These are phyloP conservation scores for Rhodotorula paludigena DNA, from an alignment of 768 basidiomycete species.

Conservation along the genomic window DNA sequence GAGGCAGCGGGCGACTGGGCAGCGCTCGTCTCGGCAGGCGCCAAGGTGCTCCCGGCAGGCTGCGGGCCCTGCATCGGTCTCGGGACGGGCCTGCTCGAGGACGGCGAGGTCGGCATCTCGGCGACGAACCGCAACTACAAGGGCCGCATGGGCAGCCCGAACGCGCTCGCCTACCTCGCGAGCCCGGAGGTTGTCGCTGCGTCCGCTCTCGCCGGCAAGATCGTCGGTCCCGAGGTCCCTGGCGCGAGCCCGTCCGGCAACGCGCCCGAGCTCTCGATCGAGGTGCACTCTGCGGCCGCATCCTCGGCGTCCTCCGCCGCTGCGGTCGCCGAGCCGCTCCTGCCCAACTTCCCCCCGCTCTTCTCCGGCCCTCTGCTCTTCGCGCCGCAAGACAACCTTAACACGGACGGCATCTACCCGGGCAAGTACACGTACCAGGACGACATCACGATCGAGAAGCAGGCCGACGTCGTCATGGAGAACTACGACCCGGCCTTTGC, in stretches of 20 bases:
- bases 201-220: slow-evolving; percentile 85
- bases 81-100: slow-evolving; percentile 83
- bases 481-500: slow-evolving; percentile 94
- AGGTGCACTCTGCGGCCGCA: slow-evolving; percentile 43
- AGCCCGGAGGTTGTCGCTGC: slow-evolving; percentile 97
- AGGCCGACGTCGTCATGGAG: slow-evolving; percentile 97
- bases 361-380: slow-evolving; percentile 87
- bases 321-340: slow-evolving; percentile 57
- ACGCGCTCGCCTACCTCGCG: slow-evolving; percentile 89
- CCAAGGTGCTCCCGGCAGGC: slow-evolving; percentile 85
- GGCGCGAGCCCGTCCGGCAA: slow-evolving; percentile 49
- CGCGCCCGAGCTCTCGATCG: slow-evolving; percentile 33
- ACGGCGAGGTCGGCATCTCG: slow-evolving; percentile 92
- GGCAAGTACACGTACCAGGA: slow-evolving; percentile 99
- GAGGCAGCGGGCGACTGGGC: slow-evolving; percentile 85
- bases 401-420: slow-evolving; percentile 97
- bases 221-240: slow-evolving; percentile 71
- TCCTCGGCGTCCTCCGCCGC: slow-evolving; percentile 45
- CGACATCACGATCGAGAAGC: slow-evolving; percentile 88
- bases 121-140: slow-evolving; percentile 99
- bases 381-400: slow-evolving; percentile 91
- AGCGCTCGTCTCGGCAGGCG: slow-evolving; percentile 75
- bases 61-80: slow-evolving; percentile 98
- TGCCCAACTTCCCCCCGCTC: slow-evolving; percentile 72
- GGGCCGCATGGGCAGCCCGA: slow-evolving; percentile 94